phyloP scores from a whole-genome alignment of 2,329 filamentous ascomycete genomes.

The Colletotrichum chlorophyti region DNA sequence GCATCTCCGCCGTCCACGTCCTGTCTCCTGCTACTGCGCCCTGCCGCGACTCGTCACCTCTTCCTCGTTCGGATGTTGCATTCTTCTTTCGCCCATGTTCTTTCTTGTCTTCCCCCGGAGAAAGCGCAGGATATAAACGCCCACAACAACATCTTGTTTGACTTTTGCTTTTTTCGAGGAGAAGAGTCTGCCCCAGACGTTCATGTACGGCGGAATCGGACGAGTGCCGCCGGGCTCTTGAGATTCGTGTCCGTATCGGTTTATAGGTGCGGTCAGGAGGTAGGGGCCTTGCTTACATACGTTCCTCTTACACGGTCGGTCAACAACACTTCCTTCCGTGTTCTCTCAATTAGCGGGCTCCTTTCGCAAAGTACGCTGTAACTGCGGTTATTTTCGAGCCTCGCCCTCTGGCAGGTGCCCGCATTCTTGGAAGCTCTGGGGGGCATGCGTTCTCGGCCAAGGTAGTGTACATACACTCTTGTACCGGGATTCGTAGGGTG shows the following conservation, averaged over 20 bases:
- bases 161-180: not conserved
- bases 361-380: not conserved
- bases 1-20: conserved; percentile 10
- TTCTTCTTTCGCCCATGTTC: not conserved
- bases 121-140: not conserved
- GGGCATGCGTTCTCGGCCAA: too few relatives aligned
- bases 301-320: not conserved
- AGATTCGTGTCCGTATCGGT: not conserved
- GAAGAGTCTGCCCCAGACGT: not conserved
- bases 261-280: too few relatives aligned
- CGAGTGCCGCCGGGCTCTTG: not conserved
- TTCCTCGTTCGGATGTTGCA: conserved; percentile 2
- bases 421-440: not conserved
- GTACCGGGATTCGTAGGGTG: not conserved
- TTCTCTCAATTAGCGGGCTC: too few relatives aligned
- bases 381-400: not conserved
- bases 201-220: conserved; percentile 3
- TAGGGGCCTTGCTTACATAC: too few relatives aligned
- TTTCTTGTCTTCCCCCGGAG: not conserved
- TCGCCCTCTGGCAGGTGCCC: not conserved
- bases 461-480: too few relatives aligned
- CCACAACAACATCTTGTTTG: not conserved
- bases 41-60: conserved; percentile 11
- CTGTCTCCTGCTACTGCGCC: not conserved
- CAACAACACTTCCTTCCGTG: not conserved